phyloP scores from a whole-genome alignment of 2,329 filamentous ascomycete species.

The Coniochaeta hoffmannii region DNA sequence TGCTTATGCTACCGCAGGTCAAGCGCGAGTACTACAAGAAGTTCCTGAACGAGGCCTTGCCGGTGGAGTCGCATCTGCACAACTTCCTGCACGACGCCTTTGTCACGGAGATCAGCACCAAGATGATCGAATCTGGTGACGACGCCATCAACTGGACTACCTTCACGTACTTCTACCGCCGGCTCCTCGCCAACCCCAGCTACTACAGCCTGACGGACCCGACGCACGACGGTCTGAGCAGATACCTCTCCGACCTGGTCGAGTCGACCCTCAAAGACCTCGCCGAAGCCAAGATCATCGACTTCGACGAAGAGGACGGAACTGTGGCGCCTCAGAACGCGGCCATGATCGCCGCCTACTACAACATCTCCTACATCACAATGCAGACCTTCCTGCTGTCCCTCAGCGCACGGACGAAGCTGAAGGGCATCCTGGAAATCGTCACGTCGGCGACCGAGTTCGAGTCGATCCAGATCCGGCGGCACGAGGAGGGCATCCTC shows the following conservation, averaged over 20 bases:
- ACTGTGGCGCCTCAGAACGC: slow-evolving; percentile 84
- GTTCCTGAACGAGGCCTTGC: slow-evolving; percentile 91
- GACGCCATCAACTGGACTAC: slow-evolving; percentile 98
- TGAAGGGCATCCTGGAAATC: slow-evolving; percentile 96
- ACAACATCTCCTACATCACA: slow-evolving; percentile 98
- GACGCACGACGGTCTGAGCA: slow-evolving; percentile 87
- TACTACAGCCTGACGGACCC: slow-evolving; percentile 89
- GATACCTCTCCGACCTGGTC: slow-evolving; percentile 88
- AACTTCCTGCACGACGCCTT: slow-evolving; percentile 92
- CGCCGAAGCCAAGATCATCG: slow-evolving; percentile 88
- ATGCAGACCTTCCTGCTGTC: slow-evolving; percentile 98
- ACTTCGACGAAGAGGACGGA: slow-evolving; percentile 91
- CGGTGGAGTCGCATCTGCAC: slow-evolving; percentile 90
- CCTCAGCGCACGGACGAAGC: slow-evolving; percentile 78
- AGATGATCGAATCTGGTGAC: slow-evolving; percentile 90
- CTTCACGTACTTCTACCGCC: slow-evolving; percentile 96
- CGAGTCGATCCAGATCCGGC: slow-evolving; percentile 86
- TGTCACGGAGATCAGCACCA: slow-evolving; percentile 93
- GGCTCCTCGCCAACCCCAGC: slow-evolving; percentile 88
- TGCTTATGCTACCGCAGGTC: slow-evolving; percentile 92
- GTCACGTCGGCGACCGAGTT: slow-evolving; percentile 96
- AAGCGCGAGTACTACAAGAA: slow-evolving; percentile 99
- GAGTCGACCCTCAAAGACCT: slow-evolving; percentile 89
- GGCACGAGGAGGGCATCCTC: slow-evolving; percentile 83
- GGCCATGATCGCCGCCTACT: slow-evolving; percentile 97